Base-by-base conservation (phyloP, 75 land plant genomes). In the Azolla pinnata region DNA sequence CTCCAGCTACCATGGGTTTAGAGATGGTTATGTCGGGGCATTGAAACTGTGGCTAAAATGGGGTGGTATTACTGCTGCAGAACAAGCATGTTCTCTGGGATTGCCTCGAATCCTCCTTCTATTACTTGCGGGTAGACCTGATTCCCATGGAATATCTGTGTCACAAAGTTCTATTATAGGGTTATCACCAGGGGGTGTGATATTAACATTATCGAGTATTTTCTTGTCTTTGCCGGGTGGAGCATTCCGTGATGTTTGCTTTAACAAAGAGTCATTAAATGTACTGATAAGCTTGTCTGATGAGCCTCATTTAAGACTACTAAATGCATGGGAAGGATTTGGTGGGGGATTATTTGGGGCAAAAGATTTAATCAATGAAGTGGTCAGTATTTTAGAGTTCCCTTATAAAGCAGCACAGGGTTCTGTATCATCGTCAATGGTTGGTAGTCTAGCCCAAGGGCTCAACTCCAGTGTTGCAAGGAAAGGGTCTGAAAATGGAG, bases 21-120 rank as follows among this genome's bases (percentile, higher is more conserved):
- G 70, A 47, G 99, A 95, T 81, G 99, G 99, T 23, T 86, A 70
- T 74, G 69, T 89, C 69, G 99, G 99, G 5, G 59, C 86, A 40
- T 62, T 95, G 33, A 82, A 85, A 26, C 63, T 77, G 35, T 77
- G 81, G 60, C 68, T 93, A 32, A 83, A 68, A 40, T 93, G 85
- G 77, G 96, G 87, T 54, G 98, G 98, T 30, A 68, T 80, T 33
- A 57, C 79, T 33, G 87, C 85, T 48, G 61, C 74, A n/a, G 80
- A 92, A 63, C 95, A 93, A 71, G 71, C 85, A 54, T 88, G 84
- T 63, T 78, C 96, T 38, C 63, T 69, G 62, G 81, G 83, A 32
- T 65, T 83, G 30, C 98, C 88, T 34, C 71, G 75, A n/a, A 61
- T 81, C 57, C 76, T 88, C 59, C 40, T 85, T 56, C 59, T 64